phyloP scores from a whole-genome alignment of 306 rosid species.

The Alnus glutinosa region DNA sequence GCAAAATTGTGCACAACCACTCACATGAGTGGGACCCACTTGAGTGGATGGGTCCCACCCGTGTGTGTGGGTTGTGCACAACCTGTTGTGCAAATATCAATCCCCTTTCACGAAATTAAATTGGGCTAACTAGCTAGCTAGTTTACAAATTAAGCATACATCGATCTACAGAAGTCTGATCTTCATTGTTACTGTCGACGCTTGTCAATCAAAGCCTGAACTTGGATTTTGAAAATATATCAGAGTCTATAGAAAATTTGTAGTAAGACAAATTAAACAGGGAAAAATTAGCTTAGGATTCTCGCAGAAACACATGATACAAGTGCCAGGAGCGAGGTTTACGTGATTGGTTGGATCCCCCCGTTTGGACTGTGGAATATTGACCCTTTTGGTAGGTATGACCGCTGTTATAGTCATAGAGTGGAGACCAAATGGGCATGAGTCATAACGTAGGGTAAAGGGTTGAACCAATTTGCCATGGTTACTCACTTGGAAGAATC shows the following conservation, averaged over 20 bases:
- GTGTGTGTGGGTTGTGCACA: too few species aligned
- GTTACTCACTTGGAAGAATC: neutral
- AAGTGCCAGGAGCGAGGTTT: neutral
- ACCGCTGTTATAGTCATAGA: neutral
- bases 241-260: neutral
- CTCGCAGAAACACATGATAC: neutral
- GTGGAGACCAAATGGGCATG: constrained; percentile 5
- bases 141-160: too few species aligned
- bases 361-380: neutral
- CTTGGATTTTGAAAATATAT: neutral
- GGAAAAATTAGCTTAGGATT: neutral
- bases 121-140: too few species aligned
- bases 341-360: neutral
- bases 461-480: neutral
- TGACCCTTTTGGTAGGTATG: neutral
- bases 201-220: too few species aligned
- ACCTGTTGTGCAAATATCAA: too few species aligned
- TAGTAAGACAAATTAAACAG: neutral
- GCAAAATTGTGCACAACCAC: too few species aligned
- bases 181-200: too few species aligned
- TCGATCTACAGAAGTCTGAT: too few species aligned
- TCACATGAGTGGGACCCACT: too few species aligned
- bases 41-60: too few species aligned
- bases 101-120: too few species aligned
- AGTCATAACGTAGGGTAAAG: constrained; percentile 16